A percentile compares a stretch with the other conserved stretches of the same genome.
These are phyloP conservation scores for Phialocephala subalpina DNA, from an alignment of 2,329 filamentous ascomycete species.

Conservation along the genomic window DNA sequence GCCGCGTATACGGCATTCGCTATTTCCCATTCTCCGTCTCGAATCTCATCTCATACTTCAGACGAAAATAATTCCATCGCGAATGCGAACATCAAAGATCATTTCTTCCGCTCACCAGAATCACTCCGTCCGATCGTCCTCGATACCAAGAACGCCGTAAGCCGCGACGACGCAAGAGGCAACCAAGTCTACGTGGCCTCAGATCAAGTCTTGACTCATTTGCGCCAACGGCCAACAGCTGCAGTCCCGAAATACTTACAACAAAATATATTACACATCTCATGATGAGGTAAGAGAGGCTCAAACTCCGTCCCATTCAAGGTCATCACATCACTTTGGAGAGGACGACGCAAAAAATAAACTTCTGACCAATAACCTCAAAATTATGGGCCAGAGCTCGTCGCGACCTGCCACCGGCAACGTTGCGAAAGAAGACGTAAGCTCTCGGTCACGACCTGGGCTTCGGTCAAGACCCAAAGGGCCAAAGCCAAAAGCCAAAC, in stretches of 20 bases:
- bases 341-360: neutral
- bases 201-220: neutral
- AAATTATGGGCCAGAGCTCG: neutral
- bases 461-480: neutral
- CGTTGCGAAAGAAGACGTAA: neutral
- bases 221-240: conserved; percentile 4
- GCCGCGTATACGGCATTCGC: neutral
- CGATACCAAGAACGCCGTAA: neutral
- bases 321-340: neutral
- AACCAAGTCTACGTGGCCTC: neutral
- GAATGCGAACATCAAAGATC: neutral
- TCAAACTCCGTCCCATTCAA: neutral
- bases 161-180: neutral
- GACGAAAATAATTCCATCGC: neutral
- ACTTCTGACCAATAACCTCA: neutral
- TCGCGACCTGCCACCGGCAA: neutral
- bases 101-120: neutral
- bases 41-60: neutral
- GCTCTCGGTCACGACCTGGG: neutral
- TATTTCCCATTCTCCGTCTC: neutral
- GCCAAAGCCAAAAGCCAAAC: neutral
- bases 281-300: conserved; percentile 5
- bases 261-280: neutral
- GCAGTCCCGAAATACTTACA: neutral
- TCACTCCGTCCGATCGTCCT: neutral